Conservation (phyloP, 2,329 filamentous ascomycete species). For the Fusarium acutatum region DNA sequence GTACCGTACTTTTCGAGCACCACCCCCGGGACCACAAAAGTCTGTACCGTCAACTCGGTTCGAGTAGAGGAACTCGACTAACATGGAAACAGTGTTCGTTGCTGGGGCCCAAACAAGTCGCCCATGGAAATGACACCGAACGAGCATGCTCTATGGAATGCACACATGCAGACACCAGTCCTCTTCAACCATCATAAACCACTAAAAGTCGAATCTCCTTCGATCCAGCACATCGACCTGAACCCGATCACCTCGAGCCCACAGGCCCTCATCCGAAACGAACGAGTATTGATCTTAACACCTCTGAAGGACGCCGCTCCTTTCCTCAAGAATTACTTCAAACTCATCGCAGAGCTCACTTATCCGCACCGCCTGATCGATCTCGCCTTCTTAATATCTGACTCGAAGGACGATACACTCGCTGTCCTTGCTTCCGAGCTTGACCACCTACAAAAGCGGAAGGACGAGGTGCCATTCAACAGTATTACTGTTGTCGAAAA, state of each 20-base stretch:
- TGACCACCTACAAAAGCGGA: slow-evolving; percentile 83
- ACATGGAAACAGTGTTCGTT: slow-evolving; percentile 79
- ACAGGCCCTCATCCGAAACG: slow-evolving; percentile 80
- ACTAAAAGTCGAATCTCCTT: slow-evolving; percentile 81
- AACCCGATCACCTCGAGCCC: slow-evolving; percentile 84
- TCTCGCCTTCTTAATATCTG: slow-evolving; percentile 91
- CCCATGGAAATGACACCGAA: slow-evolving; percentile 95
- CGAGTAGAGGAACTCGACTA: slow-evolving; percentile 39
- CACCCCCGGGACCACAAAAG: slow-evolving; percentile 91
- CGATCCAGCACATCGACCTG: slow-evolving; percentile 82
- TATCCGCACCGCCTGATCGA: slow-evolving; percentile 97
- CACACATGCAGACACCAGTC: slow-evolving; percentile 89
- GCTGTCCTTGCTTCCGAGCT: slow-evolving; percentile 87
- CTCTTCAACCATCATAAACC: slow-evolving; percentile 96
- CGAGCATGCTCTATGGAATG: slow-evolving; percentile 89
- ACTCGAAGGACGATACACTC: slow-evolving; percentile 89
- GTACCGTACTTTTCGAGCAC: slow-evolving; percentile 86
- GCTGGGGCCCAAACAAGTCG: slow-evolving; percentile 94
- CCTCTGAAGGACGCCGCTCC: slow-evolving; percentile 88
- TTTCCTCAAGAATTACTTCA: slow-evolving; percentile 89
- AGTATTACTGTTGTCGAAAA: slow-evolving; percentile 89
- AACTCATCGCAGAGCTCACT: slow-evolving; percentile 86
- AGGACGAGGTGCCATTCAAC: slow-evolving; percentile 83
- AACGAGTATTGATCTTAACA: slow-evolving; percentile 90
- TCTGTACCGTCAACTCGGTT: slow-evolving; percentile 51